Percentiles rank a stretch among this genome's conserved stretches.
Evolutionary conservation across 208 protist genomes (phyloP).

Genomic region (Acanthamoeba culbertsoni): DNA sequence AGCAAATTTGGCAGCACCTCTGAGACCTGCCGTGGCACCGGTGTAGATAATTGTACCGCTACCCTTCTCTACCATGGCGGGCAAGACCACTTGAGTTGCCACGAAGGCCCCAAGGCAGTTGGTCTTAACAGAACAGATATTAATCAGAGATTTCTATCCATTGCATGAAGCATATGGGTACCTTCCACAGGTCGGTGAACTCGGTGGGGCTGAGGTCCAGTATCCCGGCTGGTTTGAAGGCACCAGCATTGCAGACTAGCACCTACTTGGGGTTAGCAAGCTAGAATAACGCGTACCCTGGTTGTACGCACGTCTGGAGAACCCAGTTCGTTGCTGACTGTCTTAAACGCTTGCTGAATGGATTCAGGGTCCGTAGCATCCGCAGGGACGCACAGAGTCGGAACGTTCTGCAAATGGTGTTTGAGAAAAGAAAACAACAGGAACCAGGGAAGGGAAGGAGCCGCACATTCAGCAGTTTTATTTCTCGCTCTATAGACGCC

Average conservation of each 20-base stretch:
- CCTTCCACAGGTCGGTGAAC: slow-evolving; percentile 9
- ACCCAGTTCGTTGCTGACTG: slow-evolving; percentile 26
- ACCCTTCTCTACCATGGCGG: slow-evolving; percentile 41
- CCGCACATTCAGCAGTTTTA: slow-evolving; percentile 8
- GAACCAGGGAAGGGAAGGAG: background rate
- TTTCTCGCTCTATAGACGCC: slow-evolving; percentile 1
- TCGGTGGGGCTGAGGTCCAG: background rate
- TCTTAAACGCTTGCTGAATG: slow-evolving; percentile 55
- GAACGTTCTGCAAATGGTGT: background rate
- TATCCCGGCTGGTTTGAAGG: slow-evolving; percentile 27
- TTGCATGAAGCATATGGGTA: background rate
- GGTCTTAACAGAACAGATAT: background rate
- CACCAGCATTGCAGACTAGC: slow-evolving; percentile 66
- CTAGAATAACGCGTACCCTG: background rate
- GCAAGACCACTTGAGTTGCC: slow-evolving; percentile 61
- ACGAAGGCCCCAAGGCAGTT: slow-evolving; percentile 58
- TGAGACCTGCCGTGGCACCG: slow-evolving; percentile 74
- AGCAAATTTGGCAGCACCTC: slow-evolving; percentile 62
- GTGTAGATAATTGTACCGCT: slow-evolving; percentile 75
- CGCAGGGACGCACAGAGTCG: background rate
- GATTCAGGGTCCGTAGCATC: slow-evolving; percentile 23
- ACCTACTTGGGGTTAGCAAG: too few species aligned
- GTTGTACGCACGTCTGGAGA: background rate
- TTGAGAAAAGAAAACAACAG: background rate
- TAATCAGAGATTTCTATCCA: background rate